Base-by-base conservation (phyloP, 768 basidiomycete species). In the Leccinum obscurum region DNA sequence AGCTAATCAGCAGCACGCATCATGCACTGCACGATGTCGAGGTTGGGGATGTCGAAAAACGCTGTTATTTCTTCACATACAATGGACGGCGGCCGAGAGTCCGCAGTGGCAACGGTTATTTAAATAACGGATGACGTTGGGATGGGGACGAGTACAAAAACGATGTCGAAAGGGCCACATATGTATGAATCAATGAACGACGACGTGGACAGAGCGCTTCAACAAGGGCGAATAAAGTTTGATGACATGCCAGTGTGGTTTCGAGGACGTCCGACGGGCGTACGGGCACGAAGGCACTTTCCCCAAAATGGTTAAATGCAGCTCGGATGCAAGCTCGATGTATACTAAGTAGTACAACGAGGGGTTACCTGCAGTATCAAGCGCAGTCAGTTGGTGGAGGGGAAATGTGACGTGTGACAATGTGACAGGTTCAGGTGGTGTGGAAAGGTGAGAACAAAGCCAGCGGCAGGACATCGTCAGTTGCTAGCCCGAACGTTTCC, bases 401-500 rank as follows among this genome's bases (percentile, higher is more conserved):
- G 20, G 3, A 24, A 11, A 46, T 15, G 66, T 66, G 62, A 66
- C 55, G 3, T 30, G 67, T 73, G 60, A 67, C 63, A 15, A 0
- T 22, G 71, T 71, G 58, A 73, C 66, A 39, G 37, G 37, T 39
- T 22, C 24, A 49, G 37, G 26, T 39, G 59, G 62, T 30, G 28
- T 30, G 28, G 28, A 30, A 30, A 30, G 28, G 28, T 71, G 67
- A 67, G 65, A 71, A 73, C 65, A 67, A 69, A 65, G 64, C 32
- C 65, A 55, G 58, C 57, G 54, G 58, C 54, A 44, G 56, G 50
- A 52, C 60, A 54, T 51, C 63, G 51, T 56, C 62, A 49, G 41
- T 49, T 59, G 52, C 58, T 55, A 44, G 51, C 58, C 58, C n/a
- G n/a, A n/a, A n/a, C 48, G 60, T 46, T 62, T 62, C 44, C 58